Percentiles rank a stretch among this genome's conserved stretches.
Evolutionary conservation across 805 yeast species (phyloP).

Genomic region (Candida methanosorbosa): DNA sequence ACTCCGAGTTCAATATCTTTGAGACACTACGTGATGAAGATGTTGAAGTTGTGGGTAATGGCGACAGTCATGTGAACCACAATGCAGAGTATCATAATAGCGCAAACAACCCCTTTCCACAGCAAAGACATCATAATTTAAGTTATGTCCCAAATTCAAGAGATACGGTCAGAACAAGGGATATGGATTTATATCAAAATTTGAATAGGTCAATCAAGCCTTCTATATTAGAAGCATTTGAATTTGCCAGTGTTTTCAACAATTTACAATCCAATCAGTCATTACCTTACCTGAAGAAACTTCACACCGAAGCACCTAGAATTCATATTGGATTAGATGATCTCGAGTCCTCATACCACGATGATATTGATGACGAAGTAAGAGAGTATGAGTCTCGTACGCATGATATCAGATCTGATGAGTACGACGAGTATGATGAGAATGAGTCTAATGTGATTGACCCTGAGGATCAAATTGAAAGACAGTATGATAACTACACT

Average conservation of each 20-base stretch:
- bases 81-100: not conserved
- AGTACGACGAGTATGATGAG: not conserved
- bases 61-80: not conserved
- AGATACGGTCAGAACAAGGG: too few relatives aligned
- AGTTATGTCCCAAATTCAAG: too few relatives aligned
- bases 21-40: not conserved
- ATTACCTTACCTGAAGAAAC: not conserved
- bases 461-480: not conserved
- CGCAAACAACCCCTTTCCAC: too few relatives aligned
- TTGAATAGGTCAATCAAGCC: too few relatives aligned
- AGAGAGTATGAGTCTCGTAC: too few relatives aligned
- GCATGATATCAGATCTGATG: not conserved
- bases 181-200: too few relatives aligned
- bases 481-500: slow-evolving; percentile 1
- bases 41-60: not conserved
- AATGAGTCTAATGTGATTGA: not conserved
- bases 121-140: too few relatives aligned
- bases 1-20: slow-evolving; percentile 8
- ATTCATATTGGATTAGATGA: too few relatives aligned
- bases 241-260: slow-evolving; percentile 6
- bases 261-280: slow-evolving; percentile 5
- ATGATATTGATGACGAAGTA: too few relatives aligned
- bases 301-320: too few relatives aligned
- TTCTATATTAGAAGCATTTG: slow-evolving; percentile 8
- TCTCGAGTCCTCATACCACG: too few relatives aligned